phyloP scores from a whole-genome alignment of 2,329 filamentous ascomycete genomes.

The Ophiocordyceps australis region DNA sequence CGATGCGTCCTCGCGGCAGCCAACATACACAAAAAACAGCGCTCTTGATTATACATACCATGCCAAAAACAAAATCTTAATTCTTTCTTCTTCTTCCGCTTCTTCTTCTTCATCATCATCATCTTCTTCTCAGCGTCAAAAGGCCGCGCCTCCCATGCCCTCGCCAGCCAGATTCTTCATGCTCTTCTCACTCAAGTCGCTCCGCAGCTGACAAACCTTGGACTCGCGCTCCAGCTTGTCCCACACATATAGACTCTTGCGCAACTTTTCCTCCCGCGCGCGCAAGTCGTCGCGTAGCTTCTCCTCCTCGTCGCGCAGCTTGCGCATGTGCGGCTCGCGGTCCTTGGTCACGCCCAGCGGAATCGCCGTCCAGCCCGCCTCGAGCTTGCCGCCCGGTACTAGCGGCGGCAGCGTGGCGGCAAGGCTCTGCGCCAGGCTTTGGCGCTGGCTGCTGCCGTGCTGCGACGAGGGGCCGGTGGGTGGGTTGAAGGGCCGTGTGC shows the following conservation, averaged over 20 bases:
- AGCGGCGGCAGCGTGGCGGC: conserved; percentile 30
- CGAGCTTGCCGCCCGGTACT: conserved; percentile 35
- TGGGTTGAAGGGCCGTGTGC: conserved; percentile 30
- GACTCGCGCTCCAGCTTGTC: conserved; percentile 35
- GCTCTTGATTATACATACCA: no score
- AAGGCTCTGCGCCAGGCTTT: conserved; percentile 31
- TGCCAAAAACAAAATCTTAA: no score
- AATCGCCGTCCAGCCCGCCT: conserved; percentile 24
- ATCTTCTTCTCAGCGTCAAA: no score
- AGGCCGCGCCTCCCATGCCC: conserved; percentile 34
- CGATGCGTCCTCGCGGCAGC: no score
- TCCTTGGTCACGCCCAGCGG: conserved; percentile 30
- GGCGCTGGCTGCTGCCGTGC: conserved; percentile 16
- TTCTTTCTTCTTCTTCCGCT: no score
- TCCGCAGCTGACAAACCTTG: conserved; percentile 33
- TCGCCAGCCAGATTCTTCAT: conserved; percentile 39
- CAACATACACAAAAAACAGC: no score
- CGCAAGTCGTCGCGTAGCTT: conserved; percentile 33
- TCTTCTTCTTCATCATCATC: no score
- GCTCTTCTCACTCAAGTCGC: conserved; percentile 36
- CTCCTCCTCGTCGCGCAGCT: conserved; percentile 39
- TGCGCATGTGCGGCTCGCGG: conserved; percentile 32
- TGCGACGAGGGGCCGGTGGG: conserved; percentile 34
- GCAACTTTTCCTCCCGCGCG: conserved; percentile 32
- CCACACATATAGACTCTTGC: conserved; percentile 33